Base-by-base conservation (phyloP, 495 filamentous ascomycete species). In the Corynascus novoguineensis region DNA sequence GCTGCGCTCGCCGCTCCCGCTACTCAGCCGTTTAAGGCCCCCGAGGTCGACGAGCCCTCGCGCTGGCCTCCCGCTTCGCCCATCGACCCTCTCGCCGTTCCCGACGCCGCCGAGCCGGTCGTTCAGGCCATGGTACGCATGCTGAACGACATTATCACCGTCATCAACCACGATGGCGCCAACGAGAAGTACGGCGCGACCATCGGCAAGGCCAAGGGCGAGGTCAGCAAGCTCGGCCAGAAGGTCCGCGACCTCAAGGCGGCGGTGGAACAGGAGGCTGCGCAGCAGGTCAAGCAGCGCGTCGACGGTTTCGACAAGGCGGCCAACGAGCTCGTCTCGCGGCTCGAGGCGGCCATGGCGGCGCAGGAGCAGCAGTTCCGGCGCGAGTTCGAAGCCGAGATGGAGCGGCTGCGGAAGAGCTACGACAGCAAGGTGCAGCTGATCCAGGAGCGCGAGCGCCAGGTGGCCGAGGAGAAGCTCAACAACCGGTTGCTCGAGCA, bases 51-150 rank as follows among this genome's bases (percentile, higher is more conserved):
- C 61, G 79, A 85, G 68, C 82, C 82, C 6, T 82, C 80, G 21
- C 70, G 69, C 49, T 78, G 80, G 64, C 79, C 81, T 52, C 76
- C 86, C 24, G 75, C 85, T 1, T 71, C 79, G 41, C 81, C 79
- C 15, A 87, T 97, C 57, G 88, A 92, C 64, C 82, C 87, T 28
- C 68, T 96, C 29, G 79, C 83, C 47, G 78, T 92, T 35, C 75
- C 78, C 50, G 81, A 85, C 61, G 88, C 88, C 54, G 82, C 86
- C 55, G 93, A 97, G 63, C 85, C 89, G 5, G 76, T 96, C 22
- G 88, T 97, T 5, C 90, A 95, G 71, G 89, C 97, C 66, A 76
- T 98, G n/a, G 87, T 93, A 53, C 92, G 88, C 74, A 90, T 93
- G 66, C 79, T 97, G 60, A 98, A 98, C 72, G 88, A 92, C 71